Evolutionary conservation across 192 early-diverging fungal genomes (phyloP).

Genomic region (Podila minutissima): DNA sequence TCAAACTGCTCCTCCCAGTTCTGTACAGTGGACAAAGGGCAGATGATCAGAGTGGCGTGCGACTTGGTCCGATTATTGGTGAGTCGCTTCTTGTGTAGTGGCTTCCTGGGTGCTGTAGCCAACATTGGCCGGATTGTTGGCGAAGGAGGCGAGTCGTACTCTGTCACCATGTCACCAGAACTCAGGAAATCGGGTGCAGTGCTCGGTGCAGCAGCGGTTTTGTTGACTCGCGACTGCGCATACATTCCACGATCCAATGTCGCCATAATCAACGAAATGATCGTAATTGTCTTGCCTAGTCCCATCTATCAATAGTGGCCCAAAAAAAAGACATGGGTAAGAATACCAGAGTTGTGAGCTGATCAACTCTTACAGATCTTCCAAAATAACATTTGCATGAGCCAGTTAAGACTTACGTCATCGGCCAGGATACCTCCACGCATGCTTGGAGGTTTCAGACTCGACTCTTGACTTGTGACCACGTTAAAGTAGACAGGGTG

Average conservation of each 20-base stretch:
- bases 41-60: constrained; percentile 62
- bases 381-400: neutral
- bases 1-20: constrained; percentile 64
- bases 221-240: constrained; percentile 1
- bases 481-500: constrained; percentile 56
- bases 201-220: neutral
- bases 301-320: constrained; percentile 56
- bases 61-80: constrained; percentile 41
- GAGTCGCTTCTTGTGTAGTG: constrained; percentile 16
- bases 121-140: constrained; percentile 17
- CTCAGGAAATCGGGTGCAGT: constrained; percentile 31
- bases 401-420: constrained; percentile 28
- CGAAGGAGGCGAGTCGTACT: constrained; percentile 32
- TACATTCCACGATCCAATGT: constrained; percentile 49
- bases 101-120: constrained; percentile 19
- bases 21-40: constrained; percentile 60
- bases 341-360: neutral
- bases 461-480: constrained; percentile 58
- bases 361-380: too few relatives aligned
- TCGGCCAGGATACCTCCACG: constrained; percentile 71
- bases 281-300: constrained; percentile 68
- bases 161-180: constrained; percentile 31
- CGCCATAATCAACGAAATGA: constrained; percentile 62
- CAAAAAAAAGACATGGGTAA: neutral
- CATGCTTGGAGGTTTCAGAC: constrained; percentile 55